Evolutionary conservation across 164 flowering plant species (phyloP).

Genomic region (Sedum album): DNA sequence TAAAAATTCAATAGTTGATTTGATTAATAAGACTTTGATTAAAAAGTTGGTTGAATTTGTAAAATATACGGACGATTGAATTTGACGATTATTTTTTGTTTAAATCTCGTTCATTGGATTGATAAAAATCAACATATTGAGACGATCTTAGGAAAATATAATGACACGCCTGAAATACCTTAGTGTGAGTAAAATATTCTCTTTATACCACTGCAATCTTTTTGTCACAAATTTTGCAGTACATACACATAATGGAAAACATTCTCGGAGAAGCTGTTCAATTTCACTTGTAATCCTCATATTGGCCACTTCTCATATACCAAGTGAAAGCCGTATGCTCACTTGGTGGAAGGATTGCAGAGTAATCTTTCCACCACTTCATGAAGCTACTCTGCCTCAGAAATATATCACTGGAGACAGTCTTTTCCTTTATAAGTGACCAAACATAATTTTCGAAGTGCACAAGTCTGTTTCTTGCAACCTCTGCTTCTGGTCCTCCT

Average conservation of each 20-base stretch:
- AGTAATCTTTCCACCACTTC: slow-evolving; percentile 37
- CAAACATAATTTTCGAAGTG: slow-evolving; percentile 29
- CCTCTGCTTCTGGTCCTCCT: slow-evolving; percentile 8
- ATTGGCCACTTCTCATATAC: slow-evolving; percentile 14
- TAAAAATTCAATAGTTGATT: too few species aligned
- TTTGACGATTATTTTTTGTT: too few species aligned
- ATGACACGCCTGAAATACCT: too few species aligned
- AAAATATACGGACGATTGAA: too few species aligned
- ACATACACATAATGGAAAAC: neutral
- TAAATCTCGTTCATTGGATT: too few species aligned
- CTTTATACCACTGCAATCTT: neutral
- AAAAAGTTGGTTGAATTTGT: too few species aligned
- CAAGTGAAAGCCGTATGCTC: slow-evolving; percentile 10
- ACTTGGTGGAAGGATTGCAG: slow-evolving; percentile 10
- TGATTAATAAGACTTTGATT: too few species aligned
- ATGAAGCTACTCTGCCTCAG: slow-evolving; percentile 34
- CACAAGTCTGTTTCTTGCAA: neutral
- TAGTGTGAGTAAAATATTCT: neutral
- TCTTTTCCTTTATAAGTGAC: slow-evolving; percentile 17
- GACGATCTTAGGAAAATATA: too few species aligned
- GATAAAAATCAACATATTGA: too few species aligned
- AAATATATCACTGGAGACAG: slow-evolving; percentile 36
- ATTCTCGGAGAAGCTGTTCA: neutral
- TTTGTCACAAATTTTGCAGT: neutral
- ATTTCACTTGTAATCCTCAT: slow-evolving; percentile 5